Evolutionary conservation across 192 early-diverging fungal species (phyloP), one percentile per base, ranked within the genome.

Genomic region (Mortierella antarctica): DNA sequence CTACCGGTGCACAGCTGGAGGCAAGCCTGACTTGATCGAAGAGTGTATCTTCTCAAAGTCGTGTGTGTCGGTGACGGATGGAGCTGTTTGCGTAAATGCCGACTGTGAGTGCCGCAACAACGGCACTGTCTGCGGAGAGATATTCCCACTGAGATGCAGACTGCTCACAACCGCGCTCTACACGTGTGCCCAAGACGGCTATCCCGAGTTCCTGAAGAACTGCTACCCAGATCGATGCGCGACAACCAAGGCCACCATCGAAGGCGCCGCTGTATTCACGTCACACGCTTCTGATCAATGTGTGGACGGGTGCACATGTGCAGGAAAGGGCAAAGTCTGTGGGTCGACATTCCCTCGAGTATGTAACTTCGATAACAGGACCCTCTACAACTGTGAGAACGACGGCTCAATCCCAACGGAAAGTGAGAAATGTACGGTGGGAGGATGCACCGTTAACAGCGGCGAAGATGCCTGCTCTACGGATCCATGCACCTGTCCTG

Each of bases 291-390:
- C 46, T 41, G 15, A 62, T n/a, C 59, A n/a, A 14, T 62, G 59
- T 18, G 8, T 55, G 13, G 50, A 53, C 47, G 17, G 21, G 1
- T 70, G 69, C n/a, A n/a, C 42, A 23, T 62, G 40, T 13, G 59
- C 20, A 20, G 14, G 59, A 18, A 47, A n/a, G 10, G 59, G 42
- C 12, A 18, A 49, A 12, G 62, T 51, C 13, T 65, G 63, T 6
- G 63, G 63, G 17, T 65, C 63, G 15, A 65, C 63, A 7, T 65
- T 65, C 40, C 63, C 63, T 4, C 20, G 18, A 42, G 42, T 17
- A 4, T 65, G 63, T 42, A 20, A 7, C 6, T 18, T 44, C 49
- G 13, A 48, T 40, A 54, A 52, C 39, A 17, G 41, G 23, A 54
- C 23, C 40, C 63, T 65, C 10, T 65, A 65, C 40, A 54, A n/a